These are phyloP conservation scores for Stevia rebaudiana DNA, from an alignment of 140 eudicot species.

Conservation along the genomic window DNA sequence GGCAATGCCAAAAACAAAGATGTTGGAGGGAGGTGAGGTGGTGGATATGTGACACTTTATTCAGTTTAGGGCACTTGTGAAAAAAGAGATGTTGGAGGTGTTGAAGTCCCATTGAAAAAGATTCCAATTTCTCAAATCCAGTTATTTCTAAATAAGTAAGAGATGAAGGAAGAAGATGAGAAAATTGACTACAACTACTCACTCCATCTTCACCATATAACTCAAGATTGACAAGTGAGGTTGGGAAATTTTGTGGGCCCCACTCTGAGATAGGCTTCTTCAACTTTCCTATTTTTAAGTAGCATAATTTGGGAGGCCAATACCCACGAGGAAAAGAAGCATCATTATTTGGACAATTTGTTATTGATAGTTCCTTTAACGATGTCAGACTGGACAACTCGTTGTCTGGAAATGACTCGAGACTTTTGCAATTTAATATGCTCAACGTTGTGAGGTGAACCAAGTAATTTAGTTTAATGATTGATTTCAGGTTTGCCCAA, in stretches of 20 bases:
- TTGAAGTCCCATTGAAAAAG: background rate
- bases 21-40: constrained; percentile 1
- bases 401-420: background rate
- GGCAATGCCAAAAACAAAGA: background rate
- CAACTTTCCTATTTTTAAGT: no score
- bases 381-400: background rate
- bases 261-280: no score
- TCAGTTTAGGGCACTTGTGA: background rate
- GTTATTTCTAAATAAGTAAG: background rate
- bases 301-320: no score
- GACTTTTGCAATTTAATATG: background rate
- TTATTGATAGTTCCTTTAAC: no score
- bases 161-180: constrained; percentile 7
- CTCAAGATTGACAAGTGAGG: background rate
- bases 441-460: no score
- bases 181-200: background rate
- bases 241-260: no score
- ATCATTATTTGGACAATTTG: background rate
- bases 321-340: background rate
- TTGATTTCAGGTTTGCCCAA: no score
- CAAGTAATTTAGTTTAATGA: no score
- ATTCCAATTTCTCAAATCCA: background rate
- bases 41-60: background rate
- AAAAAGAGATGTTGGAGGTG: background rate
- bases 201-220: background rate